Base-by-base conservation (phyloP, 2,329 filamentous ascomycete genomes). In the Ophiocordyceps polyrhachis-furcata region DNA sequence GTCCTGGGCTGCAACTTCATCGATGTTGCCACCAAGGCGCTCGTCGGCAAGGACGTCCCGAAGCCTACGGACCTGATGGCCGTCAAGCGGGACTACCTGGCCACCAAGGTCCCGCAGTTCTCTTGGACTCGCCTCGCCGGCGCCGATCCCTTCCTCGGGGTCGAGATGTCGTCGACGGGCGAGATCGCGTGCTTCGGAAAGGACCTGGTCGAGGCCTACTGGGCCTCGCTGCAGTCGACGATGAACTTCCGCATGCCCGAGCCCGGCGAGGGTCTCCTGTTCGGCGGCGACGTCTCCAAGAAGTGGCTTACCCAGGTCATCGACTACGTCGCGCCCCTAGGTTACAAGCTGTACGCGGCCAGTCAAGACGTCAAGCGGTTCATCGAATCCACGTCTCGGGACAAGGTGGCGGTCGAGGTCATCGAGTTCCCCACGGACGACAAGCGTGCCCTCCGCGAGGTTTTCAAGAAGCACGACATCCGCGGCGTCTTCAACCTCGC, bases 211-310 rank as follows among this genome's bases (percentile, higher is more conserved):
- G 91, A 98, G 62, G 91, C 91, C 45, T 98, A 98, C 76, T 98
- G 91, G 91, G 74, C 88, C 23, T 93, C 88, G 17, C 71, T 94
- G 49, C 91, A 98, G 67, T 91, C 86, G 19, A 89, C 85, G 56
- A 98, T 96, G 89, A 98, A 96, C 77, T 96, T 96, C 84, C 85
- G 88, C 54, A 76, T 95, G 57, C 91, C 91, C 40, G 81, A 93
- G 63, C 84, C 87, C 44, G 91, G 91, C 52, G 87, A 95, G 71
- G 89, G 91, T 67, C 79, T 98, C 47, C 79, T 98, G 44, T 85
- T 98, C 52, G 91, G 91, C 51, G 91, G 91, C 55, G 85, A 95
- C 60, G 67, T 78, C 49, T 71, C 68, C 53, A 81, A 79, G 63
- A 62, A 79, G 48, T 77, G 77, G 64, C 73, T 98, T 47, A 75